phyloP scores from a whole-genome alignment of 345 rosid species.

The Eucalyptus cloeziana region DNA sequence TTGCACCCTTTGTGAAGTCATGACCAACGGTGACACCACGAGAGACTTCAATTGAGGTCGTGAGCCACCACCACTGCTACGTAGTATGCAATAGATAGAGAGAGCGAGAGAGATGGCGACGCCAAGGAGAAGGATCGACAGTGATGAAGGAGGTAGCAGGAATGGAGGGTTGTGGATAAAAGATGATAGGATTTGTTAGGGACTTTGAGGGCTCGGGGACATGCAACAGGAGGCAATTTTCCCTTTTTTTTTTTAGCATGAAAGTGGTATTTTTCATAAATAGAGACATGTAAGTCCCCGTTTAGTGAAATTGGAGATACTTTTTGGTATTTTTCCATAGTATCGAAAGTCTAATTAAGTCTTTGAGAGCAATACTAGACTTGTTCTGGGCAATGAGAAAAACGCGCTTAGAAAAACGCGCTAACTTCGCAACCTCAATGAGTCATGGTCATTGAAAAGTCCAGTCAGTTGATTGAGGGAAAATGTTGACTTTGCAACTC shows the following conservation, averaged over 20 bases:
- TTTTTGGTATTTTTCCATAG: not conserved
- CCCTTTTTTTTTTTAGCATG: not conserved
- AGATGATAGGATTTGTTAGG: not conserved
- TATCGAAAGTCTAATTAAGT: not conserved
- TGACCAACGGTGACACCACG: not conserved
- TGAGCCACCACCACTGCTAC: not conserved
- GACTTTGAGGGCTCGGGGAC: not conserved
- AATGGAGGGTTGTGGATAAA: not conserved
- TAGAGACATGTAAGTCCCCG: fast-evolving
- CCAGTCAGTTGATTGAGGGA: not conserved
- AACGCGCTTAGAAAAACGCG: not conserved
- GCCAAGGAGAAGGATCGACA: not conserved
- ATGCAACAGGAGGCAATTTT: not conserved
- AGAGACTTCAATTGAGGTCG: not conserved
- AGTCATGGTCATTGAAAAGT: not conserved
- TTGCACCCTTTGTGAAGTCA: not conserved
- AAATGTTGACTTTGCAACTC: not conserved
- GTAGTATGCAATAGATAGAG: not conserved
- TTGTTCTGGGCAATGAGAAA: not conserved
- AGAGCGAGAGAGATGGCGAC: not conserved
- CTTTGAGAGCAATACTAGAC: not conserved
- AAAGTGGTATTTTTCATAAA: not conserved
- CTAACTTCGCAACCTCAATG: not conserved
- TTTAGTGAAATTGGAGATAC: not conserved
- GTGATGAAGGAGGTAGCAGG: no score